phyloP scores from a whole-genome alignment of 441 rosid species.

The Aquilaria agallochum region DNA sequence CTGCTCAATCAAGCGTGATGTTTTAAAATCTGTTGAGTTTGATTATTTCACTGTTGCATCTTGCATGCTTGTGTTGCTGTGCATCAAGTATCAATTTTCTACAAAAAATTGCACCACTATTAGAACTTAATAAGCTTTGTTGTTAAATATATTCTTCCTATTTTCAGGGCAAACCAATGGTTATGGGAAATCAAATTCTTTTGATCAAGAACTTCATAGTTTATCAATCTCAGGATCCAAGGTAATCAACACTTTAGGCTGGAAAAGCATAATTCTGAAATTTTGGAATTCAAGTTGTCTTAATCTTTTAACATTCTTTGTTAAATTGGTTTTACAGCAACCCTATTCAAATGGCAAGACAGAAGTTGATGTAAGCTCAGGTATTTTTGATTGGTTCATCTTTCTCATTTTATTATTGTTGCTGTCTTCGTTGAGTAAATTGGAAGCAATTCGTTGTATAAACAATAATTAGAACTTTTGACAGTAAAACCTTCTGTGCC shows the following conservation, averaged over 20 bases:
- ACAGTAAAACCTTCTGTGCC: conserved; percentile 74
- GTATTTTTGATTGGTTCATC: conserved; percentile 26
- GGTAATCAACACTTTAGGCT: conserved; percentile 40
- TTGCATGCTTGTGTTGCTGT: not conserved
- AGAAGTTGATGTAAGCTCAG: conserved; percentile 54
- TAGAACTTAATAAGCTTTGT: not conserved
- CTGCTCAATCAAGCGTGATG: conserved; percentile 10
- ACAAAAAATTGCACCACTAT: not conserved
- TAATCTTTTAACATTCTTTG: conserved; percentile 7
- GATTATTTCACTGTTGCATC: conserved; percentile 3
- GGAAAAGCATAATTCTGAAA: conserved; percentile 1
- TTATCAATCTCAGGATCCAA: conserved; percentile 29
- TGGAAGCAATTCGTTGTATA: conserved; percentile 7
- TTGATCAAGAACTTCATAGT: conserved; percentile 47
- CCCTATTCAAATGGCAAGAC: conserved; percentile 54
- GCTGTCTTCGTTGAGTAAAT: conserved; percentile 5
- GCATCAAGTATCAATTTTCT: not conserved
- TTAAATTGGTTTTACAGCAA: conserved; percentile 35
- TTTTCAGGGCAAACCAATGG: conserved; percentile 49
- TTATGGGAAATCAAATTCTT: conserved; percentile 29
- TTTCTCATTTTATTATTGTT: conserved; percentile 8
- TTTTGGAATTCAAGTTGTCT: conserved; percentile 7
- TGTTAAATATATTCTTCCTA: conserved; percentile 8
- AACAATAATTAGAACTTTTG: conserved; percentile 15
- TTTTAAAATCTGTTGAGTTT: not conserved